A percentile compares a stretch with the other conserved stretches of the same genome.
Conservation (phyloP, 495 filamentous ascomycete genomes). For the Apodospora peruviana region DNA sequence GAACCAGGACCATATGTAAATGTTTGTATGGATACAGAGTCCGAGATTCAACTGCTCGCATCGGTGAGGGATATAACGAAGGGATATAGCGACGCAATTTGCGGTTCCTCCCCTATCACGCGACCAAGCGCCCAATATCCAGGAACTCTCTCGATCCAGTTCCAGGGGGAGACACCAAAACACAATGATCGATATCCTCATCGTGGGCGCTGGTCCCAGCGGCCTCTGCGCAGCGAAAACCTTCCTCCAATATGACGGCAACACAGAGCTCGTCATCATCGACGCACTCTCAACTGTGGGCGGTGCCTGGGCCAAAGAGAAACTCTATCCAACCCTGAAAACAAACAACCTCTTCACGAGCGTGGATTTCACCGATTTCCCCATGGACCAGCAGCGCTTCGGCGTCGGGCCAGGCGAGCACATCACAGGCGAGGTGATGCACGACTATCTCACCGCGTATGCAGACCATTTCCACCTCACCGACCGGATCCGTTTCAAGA, state of each 20-base stretch:
- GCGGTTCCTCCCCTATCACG: too few relatives aligned
- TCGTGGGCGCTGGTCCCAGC: conserved; percentile 61
- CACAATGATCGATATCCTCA: conserved; percentile 17
- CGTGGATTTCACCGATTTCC: conserved; percentile 68
- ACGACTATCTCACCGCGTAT: conserved; percentile 25
- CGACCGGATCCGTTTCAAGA: conserved; percentile 25
- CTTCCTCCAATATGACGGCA: conserved; percentile 41
- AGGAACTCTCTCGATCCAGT: too few relatives aligned
- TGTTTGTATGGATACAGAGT: too few relatives aligned
- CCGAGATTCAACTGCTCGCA: too few relatives aligned
- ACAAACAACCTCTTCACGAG: conserved; percentile 55
- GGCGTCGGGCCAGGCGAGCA: conserved; percentile 53
- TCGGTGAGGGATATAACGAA: too few relatives aligned
- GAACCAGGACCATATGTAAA: too few relatives aligned
- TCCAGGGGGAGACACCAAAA: too few relatives aligned
- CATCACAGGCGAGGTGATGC: conserved; percentile 30
- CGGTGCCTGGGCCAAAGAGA: conserved; percentile 46
- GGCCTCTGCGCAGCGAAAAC: conserved; percentile 69
- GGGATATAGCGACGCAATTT: too few relatives aligned
- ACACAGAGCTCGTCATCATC: conserved; percentile 38
- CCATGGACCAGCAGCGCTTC: conserved; percentile 57
- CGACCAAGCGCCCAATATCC: too few relatives aligned
- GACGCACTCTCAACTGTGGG: conserved; percentile 40
- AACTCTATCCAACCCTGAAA: conserved; percentile 53
- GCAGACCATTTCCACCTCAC: conserved; percentile 31